Evolutionary conservation across 495 filamentous ascomycete species (phyloP).

Genomic region (Aspergillus ellipticus): DNA sequence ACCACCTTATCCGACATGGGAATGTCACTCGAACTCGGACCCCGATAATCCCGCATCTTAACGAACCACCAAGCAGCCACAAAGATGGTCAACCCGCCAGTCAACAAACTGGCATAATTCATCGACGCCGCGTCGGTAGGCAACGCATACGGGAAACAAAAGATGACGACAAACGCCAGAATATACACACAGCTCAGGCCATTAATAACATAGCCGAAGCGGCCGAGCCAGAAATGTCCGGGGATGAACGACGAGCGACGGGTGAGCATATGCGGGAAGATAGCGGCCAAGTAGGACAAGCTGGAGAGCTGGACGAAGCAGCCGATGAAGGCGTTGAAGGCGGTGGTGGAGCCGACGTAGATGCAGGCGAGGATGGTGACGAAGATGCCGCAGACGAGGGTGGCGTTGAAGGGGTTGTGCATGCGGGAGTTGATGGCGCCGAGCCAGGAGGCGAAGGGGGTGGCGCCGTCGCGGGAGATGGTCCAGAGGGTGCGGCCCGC

Average conservation of each 20-base stretch:
- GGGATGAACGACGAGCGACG: conserved; percentile 58
- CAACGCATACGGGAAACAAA: conserved; percentile 67
- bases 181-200: conserved; percentile 59
- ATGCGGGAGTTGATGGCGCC: conserved; percentile 39
- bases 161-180: conserved; percentile 67
- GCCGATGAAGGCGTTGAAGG: conserved; percentile 71
- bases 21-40: background rate
- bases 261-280: conserved; percentile 67
- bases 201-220: conserved; percentile 58
- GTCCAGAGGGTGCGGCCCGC: conserved; percentile 77
- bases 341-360: conserved; percentile 67
- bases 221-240: conserved; percentile 62
- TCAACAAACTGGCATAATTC: conserved; percentile 70
- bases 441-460: conserved; percentile 40
- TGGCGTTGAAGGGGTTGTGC: conserved; percentile 67
- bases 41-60: background rate
- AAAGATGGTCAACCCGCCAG: conserved; percentile 53
- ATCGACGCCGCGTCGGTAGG: conserved; percentile 55
- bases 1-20: background rate
- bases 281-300: conserved; percentile 70
- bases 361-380: conserved; percentile 68
- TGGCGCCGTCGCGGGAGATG: conserved; percentile 65
- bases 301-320: conserved; percentile 70
- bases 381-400: conserved; percentile 55
- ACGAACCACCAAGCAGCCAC: conserved; percentile 39